Evolutionary conservation across 148 eudicot genomes (phyloP).

Genomic region (Linanthus parryae): DNA sequence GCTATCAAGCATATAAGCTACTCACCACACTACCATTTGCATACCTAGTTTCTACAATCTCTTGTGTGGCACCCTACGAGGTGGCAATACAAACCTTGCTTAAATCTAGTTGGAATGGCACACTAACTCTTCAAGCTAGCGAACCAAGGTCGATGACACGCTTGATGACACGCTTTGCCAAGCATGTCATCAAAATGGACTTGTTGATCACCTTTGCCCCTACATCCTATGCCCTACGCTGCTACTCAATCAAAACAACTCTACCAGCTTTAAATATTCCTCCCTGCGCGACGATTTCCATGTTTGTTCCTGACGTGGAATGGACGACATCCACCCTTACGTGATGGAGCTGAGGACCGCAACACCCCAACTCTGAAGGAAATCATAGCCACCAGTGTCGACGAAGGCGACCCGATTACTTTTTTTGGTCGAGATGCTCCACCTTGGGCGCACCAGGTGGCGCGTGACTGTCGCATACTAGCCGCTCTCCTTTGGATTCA

Average conservation of each 20-base stretch:
- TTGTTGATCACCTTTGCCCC: constrained; percentile 39
- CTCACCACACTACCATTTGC: no score
- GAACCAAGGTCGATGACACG: no score
- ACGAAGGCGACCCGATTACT: constrained; percentile 34
- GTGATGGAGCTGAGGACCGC: constrained; percentile 18
- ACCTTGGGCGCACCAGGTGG: constrained; percentile 55
- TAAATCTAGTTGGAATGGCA: no score
- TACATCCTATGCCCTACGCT: constrained; percentile 18
- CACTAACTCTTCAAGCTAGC: no score
- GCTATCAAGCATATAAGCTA: no score
- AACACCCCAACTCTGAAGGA: constrained; percentile 21
- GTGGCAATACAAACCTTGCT: no score
- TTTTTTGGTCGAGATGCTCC: constrained; percentile 40
- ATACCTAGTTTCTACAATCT: no score
- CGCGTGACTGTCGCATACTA: constrained; percentile 38
- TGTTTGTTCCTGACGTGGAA: constrained; percentile 22
- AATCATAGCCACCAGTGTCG: constrained; percentile 17
- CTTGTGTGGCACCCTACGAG: no score
- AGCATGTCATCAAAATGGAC: constrained; percentile 27
- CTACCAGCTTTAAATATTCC: constrained; percentile 20
- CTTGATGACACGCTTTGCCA: no score
- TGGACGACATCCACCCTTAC: constrained; percentile 9
- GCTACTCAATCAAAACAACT: constrained; percentile 12
- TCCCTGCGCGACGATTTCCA: constrained; percentile 46
- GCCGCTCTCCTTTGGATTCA: constrained; percentile 58